Evolutionary conservation across 805 yeast genomes (phyloP).

Genomic region (Candida arabinofermentans): DNA sequence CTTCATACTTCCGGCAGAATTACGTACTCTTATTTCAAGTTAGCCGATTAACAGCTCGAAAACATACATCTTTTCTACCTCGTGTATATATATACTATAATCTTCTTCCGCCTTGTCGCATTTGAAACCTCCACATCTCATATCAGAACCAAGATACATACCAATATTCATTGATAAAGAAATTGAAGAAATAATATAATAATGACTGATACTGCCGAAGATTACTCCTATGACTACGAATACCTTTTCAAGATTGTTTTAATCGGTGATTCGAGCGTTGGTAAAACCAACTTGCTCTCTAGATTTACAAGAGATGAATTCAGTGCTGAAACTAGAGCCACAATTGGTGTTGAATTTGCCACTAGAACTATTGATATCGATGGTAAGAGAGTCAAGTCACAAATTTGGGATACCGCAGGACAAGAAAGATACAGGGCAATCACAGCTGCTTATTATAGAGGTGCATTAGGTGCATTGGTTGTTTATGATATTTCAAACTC

Average conservation of each 20-base stretch:
- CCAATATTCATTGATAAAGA: too few relatives aligned
- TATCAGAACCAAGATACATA: too few relatives aligned
- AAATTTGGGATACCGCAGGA: conserved; percentile 99
- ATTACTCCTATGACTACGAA: conserved; percentile 79
- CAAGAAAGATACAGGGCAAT: conserved; percentile 98
- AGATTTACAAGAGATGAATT: conserved; percentile 95
- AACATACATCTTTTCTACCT: too few relatives aligned
- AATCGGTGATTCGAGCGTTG: conserved; percentile 97
- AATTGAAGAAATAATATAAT: conserved; percentile 1
- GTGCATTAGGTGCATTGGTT: conserved; percentile 95
- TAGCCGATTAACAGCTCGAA: too few relatives aligned
- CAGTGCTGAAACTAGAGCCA: conserved; percentile 88
- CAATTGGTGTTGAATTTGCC: conserved; percentile 98
- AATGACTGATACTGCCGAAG: conserved; percentile 49
- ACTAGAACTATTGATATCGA: conserved; percentile 89
- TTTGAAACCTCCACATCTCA: too few relatives aligned
- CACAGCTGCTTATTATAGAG: conserved; percentile 95
- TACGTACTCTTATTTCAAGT: too few relatives aligned
- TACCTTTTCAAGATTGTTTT: conserved; percentile 89
- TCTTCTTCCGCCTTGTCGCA: too few relatives aligned
- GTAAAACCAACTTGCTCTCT: conserved; percentile 88
- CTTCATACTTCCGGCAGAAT: too few relatives aligned
- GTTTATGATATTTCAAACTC: conserved; percentile 94
- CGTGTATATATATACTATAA: too few relatives aligned
- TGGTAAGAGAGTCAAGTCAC: conserved; percentile 81